These are phyloP conservation scores for Ceratocystis smalleyi DNA, from an alignment of 2,329 filamentous ascomycete species.

Conservation along the genomic window DNA sequence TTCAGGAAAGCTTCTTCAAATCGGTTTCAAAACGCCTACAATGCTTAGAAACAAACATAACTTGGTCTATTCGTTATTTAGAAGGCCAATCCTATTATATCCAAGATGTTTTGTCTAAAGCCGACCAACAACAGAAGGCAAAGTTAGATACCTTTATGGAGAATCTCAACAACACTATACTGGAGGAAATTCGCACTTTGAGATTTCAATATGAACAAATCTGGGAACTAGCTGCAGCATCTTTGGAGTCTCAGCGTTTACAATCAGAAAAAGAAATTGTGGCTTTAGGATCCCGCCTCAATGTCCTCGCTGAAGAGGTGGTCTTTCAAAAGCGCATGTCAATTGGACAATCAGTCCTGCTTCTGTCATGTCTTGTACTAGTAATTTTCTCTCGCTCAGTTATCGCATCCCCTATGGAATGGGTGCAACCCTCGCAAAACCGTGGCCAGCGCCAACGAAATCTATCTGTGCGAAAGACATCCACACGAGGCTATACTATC, in stretches of 20 bases:
- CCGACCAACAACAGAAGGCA: slow-evolving; percentile 74
- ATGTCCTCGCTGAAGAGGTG: slow-evolving; percentile 84
- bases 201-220: slow-evolving; percentile 85
- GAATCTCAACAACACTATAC: slow-evolving; percentile 72
- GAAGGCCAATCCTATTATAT: slow-evolving; percentile 88
- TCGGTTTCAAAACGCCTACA: slow-evolving; percentile 85
- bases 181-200: slow-evolving; percentile 62
- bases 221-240: slow-evolving; percentile 89
- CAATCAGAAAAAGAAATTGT: slow-evolving; percentile 70
- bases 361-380: slow-evolving; percentile 72
- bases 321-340: slow-evolving; percentile 79
- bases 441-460: not conserved
- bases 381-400: slow-evolving; percentile 56
- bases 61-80: slow-evolving; percentile 85
- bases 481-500: not conserved
- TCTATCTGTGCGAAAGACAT: not conserved
- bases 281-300: slow-evolving; percentile 64
- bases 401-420: slow-evolving; percentile 11
- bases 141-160: slow-evolving; percentile 72
- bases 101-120: slow-evolving; percentile 69
- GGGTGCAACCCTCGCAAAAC: not conserved
- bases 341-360: slow-evolving; percentile 74
- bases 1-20: slow-evolving; percentile 97
- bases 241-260: slow-evolving; percentile 76
- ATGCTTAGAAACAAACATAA: slow-evolving; percentile 81